Percentiles rank a stretch among this genome's conserved stretches.
These are phyloP conservation scores for Westerdykella aurantiaca DNA, from an alignment of 2,329 filamentous ascomycete species.

Conservation along the genomic window DNA sequence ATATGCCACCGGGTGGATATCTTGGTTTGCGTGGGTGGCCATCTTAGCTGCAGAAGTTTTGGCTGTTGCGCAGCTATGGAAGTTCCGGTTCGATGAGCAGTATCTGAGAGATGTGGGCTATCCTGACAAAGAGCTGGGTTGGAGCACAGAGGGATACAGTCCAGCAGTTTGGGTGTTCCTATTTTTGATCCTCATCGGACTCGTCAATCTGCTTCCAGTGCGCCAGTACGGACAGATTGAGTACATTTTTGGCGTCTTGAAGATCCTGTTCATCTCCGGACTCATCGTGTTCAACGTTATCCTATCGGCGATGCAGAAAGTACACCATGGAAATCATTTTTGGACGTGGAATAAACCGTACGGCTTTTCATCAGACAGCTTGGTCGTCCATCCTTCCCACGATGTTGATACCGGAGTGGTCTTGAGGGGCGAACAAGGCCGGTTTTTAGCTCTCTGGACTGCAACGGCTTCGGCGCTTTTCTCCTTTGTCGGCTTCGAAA, in stretches of 20 bases:
- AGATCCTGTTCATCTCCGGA: constrained; percentile 54
- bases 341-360: constrained; percentile 35
- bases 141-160: constrained; percentile 59
- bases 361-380: constrained; percentile 23
- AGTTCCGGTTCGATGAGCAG: constrained; percentile 34
- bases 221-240: constrained; percentile 82
- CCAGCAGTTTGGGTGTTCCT: constrained; percentile 63
- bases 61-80: constrained; percentile 39
- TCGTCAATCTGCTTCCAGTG: constrained; percentile 82
- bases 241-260: constrained; percentile 77
- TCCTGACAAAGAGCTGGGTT: constrained; percentile 51
- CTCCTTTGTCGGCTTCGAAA: constrained; percentile 42
- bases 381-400: constrained; percentile 21
- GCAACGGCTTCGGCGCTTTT: constrained; percentile 40
- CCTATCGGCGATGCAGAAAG: constrained; percentile 26
- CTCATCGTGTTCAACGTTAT: constrained; percentile 43
- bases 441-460: constrained; percentile 39
- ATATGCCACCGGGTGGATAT: constrained; percentile 44
- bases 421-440: constrained; percentile 26
- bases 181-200: constrained; percentile 67
- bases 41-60: constrained; percentile 54
- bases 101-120: constrained; percentile 30
- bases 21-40: constrained; percentile 76
- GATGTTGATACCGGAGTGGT: constrained; percentile 16
- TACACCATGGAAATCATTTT: constrained; percentile 19